Conservation (phyloP, 139 green algal genomes). For the Coelastrella sp. region DNA sequence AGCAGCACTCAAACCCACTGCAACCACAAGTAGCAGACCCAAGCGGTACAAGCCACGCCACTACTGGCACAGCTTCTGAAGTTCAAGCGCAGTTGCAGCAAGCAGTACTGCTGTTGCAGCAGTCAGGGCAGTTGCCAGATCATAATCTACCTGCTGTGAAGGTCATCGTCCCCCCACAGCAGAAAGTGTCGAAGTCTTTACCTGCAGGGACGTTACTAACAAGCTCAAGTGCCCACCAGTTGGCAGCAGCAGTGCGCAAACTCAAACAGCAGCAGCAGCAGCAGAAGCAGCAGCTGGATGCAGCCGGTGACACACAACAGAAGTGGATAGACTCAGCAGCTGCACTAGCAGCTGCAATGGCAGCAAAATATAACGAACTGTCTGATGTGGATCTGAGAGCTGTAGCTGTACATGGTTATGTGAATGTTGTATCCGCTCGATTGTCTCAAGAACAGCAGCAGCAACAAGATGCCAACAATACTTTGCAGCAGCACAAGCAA, state of each 20-base stretch:
- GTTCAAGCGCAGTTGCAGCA: conserved; percentile 12
- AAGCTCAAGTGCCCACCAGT: background rate
- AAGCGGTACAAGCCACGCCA: background rate
- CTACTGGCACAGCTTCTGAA: too few species aligned
- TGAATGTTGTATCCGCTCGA: background rate
- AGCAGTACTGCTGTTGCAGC: background rate
- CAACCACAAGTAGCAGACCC: conserved; percentile 24
- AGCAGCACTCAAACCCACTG: background rate
- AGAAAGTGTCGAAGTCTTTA: conserved; percentile 2
- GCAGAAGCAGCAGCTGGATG: background rate
- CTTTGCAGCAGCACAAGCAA: background rate
- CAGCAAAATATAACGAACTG: background rate
- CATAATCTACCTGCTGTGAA: conserved; percentile 17
- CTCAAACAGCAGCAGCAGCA: background rate
- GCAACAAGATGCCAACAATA: background rate
- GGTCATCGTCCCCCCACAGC: background rate
- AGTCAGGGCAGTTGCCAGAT: conserved; percentile 12
- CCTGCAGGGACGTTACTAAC: conserved; percentile 20
- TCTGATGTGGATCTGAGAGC: background rate
- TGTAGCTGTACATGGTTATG: background rate
- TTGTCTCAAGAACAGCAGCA: conserved; percentile 26
- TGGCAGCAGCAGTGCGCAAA: background rate
- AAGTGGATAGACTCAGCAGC: background rate
- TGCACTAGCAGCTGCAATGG: background rate
- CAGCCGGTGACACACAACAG: background rate